Evolutionary conservation across 2,329 filamentous ascomycete species (phyloP).

Genomic region (Trichoderma afroharzianum): DNA sequence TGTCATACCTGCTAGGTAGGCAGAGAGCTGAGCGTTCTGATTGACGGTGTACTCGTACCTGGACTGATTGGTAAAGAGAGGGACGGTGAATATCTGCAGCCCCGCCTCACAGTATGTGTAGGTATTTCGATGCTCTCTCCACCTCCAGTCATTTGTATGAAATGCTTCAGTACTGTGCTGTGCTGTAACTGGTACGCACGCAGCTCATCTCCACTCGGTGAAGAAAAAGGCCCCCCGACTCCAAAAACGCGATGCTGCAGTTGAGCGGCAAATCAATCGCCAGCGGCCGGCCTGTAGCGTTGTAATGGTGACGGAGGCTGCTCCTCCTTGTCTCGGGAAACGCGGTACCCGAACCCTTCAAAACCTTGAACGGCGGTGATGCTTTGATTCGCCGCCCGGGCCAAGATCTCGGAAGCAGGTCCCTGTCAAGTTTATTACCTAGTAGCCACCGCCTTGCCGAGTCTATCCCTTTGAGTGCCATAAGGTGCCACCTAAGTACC

Average conservation of each 20-base stretch:
- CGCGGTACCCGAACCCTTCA: conserved; percentile 11
- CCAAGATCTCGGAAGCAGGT: conserved; percentile 10
- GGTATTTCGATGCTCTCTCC: not conserved
- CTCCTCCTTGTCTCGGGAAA: conserved; percentile 12
- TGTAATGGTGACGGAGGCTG: not conserved
- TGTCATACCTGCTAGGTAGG: not conserved
- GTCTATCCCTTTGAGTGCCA: too few relatives aligned
- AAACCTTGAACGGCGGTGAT: conserved; percentile 3
- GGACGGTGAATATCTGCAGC: not conserved
- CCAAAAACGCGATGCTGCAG: not conserved
- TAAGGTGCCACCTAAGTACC: too few relatives aligned
- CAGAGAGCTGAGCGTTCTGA: not conserved
- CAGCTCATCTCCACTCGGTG: not conserved
- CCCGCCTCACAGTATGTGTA: conserved; percentile 12
- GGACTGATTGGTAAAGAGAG: not conserved
- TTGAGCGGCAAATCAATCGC: not conserved
- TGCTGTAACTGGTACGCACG: not conserved
- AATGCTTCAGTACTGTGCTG: not conserved
- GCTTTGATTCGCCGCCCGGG: conserved; percentile 13
- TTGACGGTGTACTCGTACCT: not conserved
- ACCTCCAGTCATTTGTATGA: not conserved
- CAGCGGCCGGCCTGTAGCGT: not conserved
- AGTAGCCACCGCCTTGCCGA: conserved; percentile 9
- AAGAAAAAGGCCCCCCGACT: not conserved
- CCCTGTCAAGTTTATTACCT: conserved; percentile 7